Conservation (phyloP, 257 asterid species). For the Dorcoceras hygrometricum region DNA sequence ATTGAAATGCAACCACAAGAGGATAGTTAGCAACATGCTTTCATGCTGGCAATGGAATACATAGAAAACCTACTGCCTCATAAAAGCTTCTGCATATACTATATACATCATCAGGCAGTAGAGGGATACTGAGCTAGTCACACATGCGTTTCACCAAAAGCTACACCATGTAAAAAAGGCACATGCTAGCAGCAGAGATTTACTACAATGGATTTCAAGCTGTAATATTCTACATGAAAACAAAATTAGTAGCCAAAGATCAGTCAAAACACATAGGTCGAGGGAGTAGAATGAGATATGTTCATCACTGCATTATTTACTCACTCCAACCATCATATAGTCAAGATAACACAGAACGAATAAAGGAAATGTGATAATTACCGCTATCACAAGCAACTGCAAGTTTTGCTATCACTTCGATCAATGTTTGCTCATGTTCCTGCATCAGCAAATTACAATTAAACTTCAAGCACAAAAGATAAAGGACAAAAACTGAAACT, state of each 20-base stretch:
- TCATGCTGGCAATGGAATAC: neutral
- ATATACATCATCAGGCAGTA: neutral
- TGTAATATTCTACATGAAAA: neutral
- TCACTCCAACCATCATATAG: neutral
- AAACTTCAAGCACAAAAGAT: conserved; percentile 18
- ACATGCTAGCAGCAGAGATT: neutral
- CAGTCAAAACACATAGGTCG: neutral
- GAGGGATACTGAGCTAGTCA: neutral
- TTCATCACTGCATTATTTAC: neutral
- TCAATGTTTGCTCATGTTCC: conserved; percentile 85
- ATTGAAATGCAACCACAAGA: conserved; percentile 16
- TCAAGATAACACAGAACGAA: neutral
- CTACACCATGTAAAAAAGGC: neutral
- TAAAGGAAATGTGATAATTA: conserved; percentile 29
- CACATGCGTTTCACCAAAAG: neutral
- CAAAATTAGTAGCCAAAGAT: neutral
- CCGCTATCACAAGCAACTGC: conserved; percentile 77
- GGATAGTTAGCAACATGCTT: neutral
- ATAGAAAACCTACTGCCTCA: neutral
- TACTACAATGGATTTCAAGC: neutral
- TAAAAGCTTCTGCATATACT: neutral
- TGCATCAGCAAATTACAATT: conserved; percentile 39
- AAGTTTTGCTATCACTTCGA: conserved; percentile 80
- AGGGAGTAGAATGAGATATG: neutral
- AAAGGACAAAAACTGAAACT: conserved; percentile 12